Percentiles rank a stretch among this genome's conserved stretches.
phyloP scores from a whole-genome alignment of 306 rosid species.

The Arachis hypogaea region DNA sequence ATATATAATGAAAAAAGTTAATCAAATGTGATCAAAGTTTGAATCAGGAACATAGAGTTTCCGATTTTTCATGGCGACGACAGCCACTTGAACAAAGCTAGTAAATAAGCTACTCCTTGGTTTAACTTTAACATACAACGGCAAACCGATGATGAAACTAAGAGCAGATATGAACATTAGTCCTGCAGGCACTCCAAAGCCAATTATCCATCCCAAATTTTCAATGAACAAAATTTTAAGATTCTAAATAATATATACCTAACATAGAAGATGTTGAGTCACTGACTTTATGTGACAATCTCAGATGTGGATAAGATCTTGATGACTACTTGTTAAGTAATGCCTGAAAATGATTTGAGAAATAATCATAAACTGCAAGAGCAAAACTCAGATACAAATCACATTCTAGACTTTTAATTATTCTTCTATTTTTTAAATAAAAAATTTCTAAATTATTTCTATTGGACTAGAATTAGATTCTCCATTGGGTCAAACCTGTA shows the following conservation, averaged over 20 bases:
- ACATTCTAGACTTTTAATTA: no score
- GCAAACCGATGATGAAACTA: constrained; percentile 49
- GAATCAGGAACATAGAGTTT: constrained; percentile 32
- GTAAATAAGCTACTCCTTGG: constrained; percentile 38
- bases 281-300: constrained; percentile 48
- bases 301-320: constrained; percentile 69
- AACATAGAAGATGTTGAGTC: constrained; percentile 51
- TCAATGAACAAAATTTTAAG: not conserved
- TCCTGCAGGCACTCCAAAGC: no score
- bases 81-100: constrained; percentile 43
- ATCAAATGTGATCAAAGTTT: constrained; percentile 29
- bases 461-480: constrained; percentile 33
- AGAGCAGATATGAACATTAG: constrained; percentile 19
- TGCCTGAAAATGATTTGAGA: no score
- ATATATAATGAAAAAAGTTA: no score
- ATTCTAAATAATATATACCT: constrained; percentile 52
- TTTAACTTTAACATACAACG: constrained; percentile 45
- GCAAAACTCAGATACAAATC: no score
- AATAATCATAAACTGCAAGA: no score
- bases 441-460: no score
- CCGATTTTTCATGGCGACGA: constrained; percentile 47
- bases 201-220: no score
- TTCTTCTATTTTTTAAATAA: no score
- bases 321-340: constrained; percentile 44
- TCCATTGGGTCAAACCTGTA: constrained; percentile 31